Percentiles rank a stretch among this genome's conserved stretches.
Evolutionary conservation across 768 basidiomycete genomes (phyloP).

Genomic region (Chalciporus piperatus): DNA sequence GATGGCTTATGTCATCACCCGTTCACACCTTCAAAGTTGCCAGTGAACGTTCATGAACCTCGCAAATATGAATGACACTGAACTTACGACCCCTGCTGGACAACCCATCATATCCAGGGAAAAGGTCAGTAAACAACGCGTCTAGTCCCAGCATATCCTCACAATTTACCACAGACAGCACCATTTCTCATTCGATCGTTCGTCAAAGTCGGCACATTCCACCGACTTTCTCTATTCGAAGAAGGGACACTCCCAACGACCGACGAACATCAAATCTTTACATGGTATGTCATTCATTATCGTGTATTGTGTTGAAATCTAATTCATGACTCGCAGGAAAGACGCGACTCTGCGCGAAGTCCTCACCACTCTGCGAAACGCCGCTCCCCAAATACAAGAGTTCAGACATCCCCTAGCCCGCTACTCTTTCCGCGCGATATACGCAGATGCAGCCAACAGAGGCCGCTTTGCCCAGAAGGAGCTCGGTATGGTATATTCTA

Average conservation of each 20-base stretch:
- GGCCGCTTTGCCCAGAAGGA: conserved; percentile 76
- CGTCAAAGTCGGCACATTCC: conserved; percentile 78
- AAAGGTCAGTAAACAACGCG: conserved; percentile 38
- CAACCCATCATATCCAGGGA: conserved; percentile 53
- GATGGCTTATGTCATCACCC: not conserved
- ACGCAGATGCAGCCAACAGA: conserved; percentile 68
- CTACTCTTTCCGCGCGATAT: conserved; percentile 78
- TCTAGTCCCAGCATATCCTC: not conserved
- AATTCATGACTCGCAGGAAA: conserved; percentile 48
- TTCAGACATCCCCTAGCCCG: conserved; percentile 80
- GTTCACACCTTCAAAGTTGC: not conserved
- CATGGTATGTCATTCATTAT: conserved; percentile 50
- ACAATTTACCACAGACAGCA: conserved; percentile 48
- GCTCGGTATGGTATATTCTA: conserved; percentile 76
- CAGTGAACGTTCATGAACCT: not conserved
- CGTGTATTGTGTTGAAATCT: not conserved
- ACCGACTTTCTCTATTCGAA: conserved; percentile 71
- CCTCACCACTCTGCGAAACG: conserved; percentile 70
- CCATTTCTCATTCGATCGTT: conserved; percentile 84
- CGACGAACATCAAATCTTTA: conserved; percentile 81
- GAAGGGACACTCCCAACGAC: conserved; percentile 73
- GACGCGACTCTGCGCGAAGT: conserved; percentile 81
- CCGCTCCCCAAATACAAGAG: conserved; percentile 64
- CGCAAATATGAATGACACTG: conserved; percentile 33
- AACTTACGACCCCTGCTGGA: conserved; percentile 42